These are phyloP conservation scores for Apiospora sp. DNA, from an alignment of 2,329 filamentous ascomycete genomes.

Conservation along the genomic window DNA sequence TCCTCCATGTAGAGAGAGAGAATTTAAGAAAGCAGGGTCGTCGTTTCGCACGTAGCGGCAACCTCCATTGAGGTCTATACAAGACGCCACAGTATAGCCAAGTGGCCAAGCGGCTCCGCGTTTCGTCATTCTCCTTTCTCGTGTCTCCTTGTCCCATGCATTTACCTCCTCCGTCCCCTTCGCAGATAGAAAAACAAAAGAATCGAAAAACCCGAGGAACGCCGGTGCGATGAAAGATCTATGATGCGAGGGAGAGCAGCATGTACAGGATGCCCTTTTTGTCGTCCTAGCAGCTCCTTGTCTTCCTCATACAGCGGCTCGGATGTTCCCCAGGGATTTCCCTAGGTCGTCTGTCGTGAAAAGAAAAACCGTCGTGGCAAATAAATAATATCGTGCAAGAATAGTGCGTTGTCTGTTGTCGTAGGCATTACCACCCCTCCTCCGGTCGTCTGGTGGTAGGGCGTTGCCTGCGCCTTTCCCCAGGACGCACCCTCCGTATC, in stretches of 20 bases:
- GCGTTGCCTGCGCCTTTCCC: slow-evolving; percentile 23
- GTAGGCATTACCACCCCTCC: slow-evolving; percentile 21
- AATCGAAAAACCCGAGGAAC: slow-evolving; percentile 22
- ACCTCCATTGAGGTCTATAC: background rate
- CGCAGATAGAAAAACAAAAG: slow-evolving; percentile 7
- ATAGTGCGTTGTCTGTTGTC: slow-evolving; percentile 12
- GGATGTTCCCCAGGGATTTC: slow-evolving; percentile 5
- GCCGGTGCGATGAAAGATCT: slow-evolving; percentile 24
- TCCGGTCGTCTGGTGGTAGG: slow-evolving; percentile 22
- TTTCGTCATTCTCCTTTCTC: background rate
- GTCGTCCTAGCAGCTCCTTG: slow-evolving; percentile 16
- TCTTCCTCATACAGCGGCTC: slow-evolving; percentile 7
- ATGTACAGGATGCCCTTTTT: background rate
- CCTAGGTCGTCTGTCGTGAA: slow-evolving; percentile 10
- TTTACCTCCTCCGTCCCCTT: background rate
- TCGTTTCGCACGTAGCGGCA: slow-evolving; percentile 6
- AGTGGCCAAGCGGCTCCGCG: slow-evolving; percentile 10
- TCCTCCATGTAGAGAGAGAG: background rate
- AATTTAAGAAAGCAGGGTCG: slow-evolving; percentile 1
- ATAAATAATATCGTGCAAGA: slow-evolving; percentile 20
- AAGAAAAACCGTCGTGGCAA: slow-evolving; percentile 8
- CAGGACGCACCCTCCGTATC: slow-evolving; percentile 23
- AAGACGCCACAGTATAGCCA: slow-evolving; percentile 13
- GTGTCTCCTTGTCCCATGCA: background rate
- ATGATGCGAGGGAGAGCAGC: slow-evolving; percentile 20